Percentiles rank a stretch among this genome's conserved stretches.
Conservation (phyloP, 129 eudicot species). For the Artemisia annua region DNA sequence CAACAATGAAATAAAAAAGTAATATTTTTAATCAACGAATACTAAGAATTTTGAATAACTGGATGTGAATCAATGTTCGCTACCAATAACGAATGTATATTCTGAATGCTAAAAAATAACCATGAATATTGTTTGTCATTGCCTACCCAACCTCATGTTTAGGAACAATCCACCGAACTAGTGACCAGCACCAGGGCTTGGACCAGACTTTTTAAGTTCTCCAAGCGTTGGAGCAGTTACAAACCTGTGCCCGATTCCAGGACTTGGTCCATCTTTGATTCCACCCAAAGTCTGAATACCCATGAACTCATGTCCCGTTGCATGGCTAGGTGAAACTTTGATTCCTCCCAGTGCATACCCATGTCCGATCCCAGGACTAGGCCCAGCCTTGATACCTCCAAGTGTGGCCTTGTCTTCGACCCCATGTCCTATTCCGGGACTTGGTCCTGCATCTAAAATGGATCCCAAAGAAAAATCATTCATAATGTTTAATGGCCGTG, state of each 20-base stretch:
- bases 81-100: neutral
- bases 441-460: constrained; percentile 35
- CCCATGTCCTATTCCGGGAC: constrained; percentile 32
- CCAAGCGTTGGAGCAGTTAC: constrained; percentile 5
- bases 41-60: neutral
- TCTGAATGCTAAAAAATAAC: neutral
- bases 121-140: neutral
- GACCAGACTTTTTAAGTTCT: constrained; percentile 33
- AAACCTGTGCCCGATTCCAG: neutral
- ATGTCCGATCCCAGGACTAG: constrained; percentile 20
- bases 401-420: constrained; percentile 23
- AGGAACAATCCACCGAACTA: neutral
- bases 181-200: constrained; percentile 49
- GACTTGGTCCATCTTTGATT: constrained; percentile 21
- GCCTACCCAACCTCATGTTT: neutral
- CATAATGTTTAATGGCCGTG: constrained; percentile 22
- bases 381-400: constrained; percentile 37
- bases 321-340: too few relatives aligned
- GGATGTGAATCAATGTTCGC: neutral
- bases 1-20: neutral
- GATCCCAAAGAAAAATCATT: constrained; percentile 31
- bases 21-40: neutral
- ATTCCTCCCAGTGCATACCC: neutral
- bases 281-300: neutral
- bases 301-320: too few relatives aligned